phyloP scores from a whole-genome alignment of 2,329 filamentous ascomycete species.

The Macrophomina tecta region DNA sequence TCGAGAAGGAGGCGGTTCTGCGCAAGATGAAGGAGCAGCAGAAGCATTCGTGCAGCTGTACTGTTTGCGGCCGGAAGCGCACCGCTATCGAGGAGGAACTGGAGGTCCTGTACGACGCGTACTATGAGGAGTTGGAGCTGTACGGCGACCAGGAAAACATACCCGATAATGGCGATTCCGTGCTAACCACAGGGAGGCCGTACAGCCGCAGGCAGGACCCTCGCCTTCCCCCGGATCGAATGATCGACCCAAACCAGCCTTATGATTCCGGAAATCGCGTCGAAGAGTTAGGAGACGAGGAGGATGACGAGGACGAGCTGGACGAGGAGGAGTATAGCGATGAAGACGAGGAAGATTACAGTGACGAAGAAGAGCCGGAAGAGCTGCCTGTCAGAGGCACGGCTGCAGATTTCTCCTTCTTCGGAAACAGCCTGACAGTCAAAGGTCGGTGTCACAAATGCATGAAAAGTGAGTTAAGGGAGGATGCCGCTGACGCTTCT shows the following conservation, averaged over 20 bases:
- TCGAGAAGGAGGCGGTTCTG: constrained; percentile 96
- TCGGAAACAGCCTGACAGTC: constrained; percentile 95
- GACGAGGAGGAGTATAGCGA: constrained; percentile 61
- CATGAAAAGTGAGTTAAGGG: background rate
- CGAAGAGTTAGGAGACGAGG: constrained; percentile 59
- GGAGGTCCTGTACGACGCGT: constrained; percentile 96
- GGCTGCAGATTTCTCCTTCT: constrained; percentile 90
- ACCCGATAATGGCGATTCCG: constrained; percentile 67
- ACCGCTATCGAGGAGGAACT: constrained; percentile 98
- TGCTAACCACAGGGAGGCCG: constrained; percentile 63
- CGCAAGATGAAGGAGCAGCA: constrained; percentile 99
- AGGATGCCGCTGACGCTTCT: constrained; percentile 33
- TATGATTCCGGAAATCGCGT: constrained; percentile 74
- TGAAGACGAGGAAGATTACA: constrained; percentile 61
- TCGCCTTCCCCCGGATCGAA: constrained; percentile 63
- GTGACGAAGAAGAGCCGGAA: constrained; percentile 70
- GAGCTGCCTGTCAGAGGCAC: constrained; percentile 67
- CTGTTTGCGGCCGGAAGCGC: constrained; percentile 93
- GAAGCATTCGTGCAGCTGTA: constrained; percentile 98
- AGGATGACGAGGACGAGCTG: constrained; percentile 58
- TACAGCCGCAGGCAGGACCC: constrained; percentile 25
- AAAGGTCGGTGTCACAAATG: constrained; percentile 65
- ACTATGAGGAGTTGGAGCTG: constrained; percentile 97
- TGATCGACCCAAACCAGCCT: constrained; percentile 65
- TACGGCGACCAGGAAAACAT: constrained; percentile 86